Evolutionary conservation across 2,329 filamentous ascomycete species (phyloP), one percentile per base, ranked within the genome.

Genomic region (Juglanconis sp.): DNA sequence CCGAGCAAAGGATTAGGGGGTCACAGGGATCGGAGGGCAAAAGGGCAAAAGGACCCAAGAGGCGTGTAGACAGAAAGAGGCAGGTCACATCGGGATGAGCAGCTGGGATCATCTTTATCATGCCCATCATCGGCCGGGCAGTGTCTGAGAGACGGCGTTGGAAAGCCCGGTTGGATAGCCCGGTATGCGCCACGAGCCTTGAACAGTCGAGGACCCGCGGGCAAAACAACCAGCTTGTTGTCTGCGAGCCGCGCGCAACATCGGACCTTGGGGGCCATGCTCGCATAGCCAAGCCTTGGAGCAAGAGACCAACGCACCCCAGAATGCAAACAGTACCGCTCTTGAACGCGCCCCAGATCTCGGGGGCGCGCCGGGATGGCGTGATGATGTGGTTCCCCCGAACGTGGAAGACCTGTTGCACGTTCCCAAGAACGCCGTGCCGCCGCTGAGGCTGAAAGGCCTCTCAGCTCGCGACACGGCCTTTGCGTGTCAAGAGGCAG

Each of bases 61-160:
- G 47, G 46, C 36, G 47, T 42, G 55, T 11, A n/a, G 17, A 44
- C 44, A n/a, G 57, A 55, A 59, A 55, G n/a, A 55, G 57, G 57
- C 57, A 59, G 57, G 57, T 59, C n/a, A 36, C 46, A 55, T 50
- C 13, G 34, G 51, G 35, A 53, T 31, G 30, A 11, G 57, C 46
- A 54, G 5, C 36, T 38, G 47, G 55, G 57, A 53, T 9, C n/a
- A 31, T 50, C 52, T 59, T 51, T 55, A 59, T 51, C 57, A 55
- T 42, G 46, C 34, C 42, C 51, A 48, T 35, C 51, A 35, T 50
- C 35, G 31, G 30, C 35, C 34, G 44, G 57, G 42, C 34, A 38
- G 49, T 11, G 34, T 44, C 30, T 32, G n/a, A 36, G 56, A 17
- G 13, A 57, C 48, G 48, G 56, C 56, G 32, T 30, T 15, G 30